Base-by-base conservation (phyloP, 495 filamentous ascomycete species). In the Aspergillus funiculosus region DNA sequence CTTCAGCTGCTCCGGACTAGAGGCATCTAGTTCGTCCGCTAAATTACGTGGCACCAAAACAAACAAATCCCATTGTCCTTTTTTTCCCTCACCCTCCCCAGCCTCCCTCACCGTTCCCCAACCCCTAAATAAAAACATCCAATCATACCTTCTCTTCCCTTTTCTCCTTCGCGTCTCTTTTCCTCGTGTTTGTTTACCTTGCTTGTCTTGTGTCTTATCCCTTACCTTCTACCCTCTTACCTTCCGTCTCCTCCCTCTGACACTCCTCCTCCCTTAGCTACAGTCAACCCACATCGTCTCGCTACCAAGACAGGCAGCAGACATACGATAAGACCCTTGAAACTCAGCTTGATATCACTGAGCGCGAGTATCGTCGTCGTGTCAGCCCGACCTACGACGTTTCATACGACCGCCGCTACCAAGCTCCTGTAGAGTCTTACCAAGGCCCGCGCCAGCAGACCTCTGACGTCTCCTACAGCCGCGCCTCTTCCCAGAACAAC, bases 291-390 rank as follows among this genome's bases (percentile, higher is more conserved):
- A 30, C 76, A 43, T 68, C 69, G 62, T 64, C 58, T 51, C 77
- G 74, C 36, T 76, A 86, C 67, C 74, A 80, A 49, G 64, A 67
- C 48, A 57, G 47, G 42, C 69, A 70, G 50, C 60, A 59, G 37
- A 63, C 65, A 57, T 75, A 79, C 72, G 75, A 78, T 52, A 63
- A 73, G 50, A 63, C 72, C 50, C 64, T 67, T 50, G 62, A 72
- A 52, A 71, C 73, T 51, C 76, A 82, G 58, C 77, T 94, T 66
- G 89, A 95, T 77, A 64, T 85, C 51, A 83, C 83, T 61, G 89
- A 94, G 73, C 80, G 81, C 66, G 79, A 91, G 63, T 92, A 86
- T 70, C 88, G 89, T 65, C 76, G 83, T 66, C 83, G 84, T 55
- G 73, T 81, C 66, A 77, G 85, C 57, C 82, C 85, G 40, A 76